Evolutionary conservation across 2,329 filamentous ascomycete genomes (phyloP).

Genomic region (Tolypocladium guangdongense): DNA sequence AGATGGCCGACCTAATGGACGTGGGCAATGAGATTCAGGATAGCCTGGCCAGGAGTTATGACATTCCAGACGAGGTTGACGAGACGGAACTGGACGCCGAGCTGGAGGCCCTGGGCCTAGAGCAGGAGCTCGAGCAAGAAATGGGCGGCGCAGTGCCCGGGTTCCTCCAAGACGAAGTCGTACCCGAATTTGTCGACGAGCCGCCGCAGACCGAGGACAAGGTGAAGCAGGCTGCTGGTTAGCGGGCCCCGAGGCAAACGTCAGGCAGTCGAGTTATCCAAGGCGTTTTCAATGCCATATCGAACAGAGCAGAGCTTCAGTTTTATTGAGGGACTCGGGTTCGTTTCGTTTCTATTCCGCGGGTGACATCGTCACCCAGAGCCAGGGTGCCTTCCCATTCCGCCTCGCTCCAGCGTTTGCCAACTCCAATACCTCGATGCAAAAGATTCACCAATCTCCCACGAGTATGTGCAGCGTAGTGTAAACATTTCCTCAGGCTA

Average conservation of each 20-base stretch:
- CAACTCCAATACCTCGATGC: not conserved
- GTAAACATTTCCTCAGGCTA: not conserved
- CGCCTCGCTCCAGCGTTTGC: not conserved
- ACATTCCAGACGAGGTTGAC: slow-evolving; percentile 93
- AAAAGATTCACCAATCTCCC: not conserved
- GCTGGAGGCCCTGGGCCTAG: slow-evolving; percentile 84
- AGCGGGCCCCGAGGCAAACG: not conserved
- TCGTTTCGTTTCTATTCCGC: not conserved
- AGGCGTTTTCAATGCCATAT: not conserved
- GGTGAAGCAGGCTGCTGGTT: slow-evolving; percentile 69
- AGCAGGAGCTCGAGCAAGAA: slow-evolving; percentile 75
- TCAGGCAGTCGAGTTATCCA: not conserved
- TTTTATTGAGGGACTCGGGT: not conserved
- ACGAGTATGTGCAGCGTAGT: not conserved
- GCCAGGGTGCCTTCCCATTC: not conserved
- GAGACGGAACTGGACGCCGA: slow-evolving; percentile 95
- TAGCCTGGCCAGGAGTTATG: slow-evolving; percentile 80
- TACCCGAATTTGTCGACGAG: slow-evolving; percentile 87
- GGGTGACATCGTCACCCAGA: not conserved
- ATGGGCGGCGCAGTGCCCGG: slow-evolving; percentile 59
- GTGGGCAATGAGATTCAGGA: slow-evolving; percentile 98
- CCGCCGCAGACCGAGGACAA: slow-evolving; percentile 62
- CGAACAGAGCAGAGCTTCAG: not conserved
- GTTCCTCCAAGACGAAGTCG: slow-evolving; percentile 81
- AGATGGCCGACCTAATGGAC: slow-evolving; percentile 97